A percentile compares a stretch with the other conserved stretches of the same genome.
phyloP scores from a whole-genome alignment of 129 eudicot species.

The Flaveria trinervia region DNA sequence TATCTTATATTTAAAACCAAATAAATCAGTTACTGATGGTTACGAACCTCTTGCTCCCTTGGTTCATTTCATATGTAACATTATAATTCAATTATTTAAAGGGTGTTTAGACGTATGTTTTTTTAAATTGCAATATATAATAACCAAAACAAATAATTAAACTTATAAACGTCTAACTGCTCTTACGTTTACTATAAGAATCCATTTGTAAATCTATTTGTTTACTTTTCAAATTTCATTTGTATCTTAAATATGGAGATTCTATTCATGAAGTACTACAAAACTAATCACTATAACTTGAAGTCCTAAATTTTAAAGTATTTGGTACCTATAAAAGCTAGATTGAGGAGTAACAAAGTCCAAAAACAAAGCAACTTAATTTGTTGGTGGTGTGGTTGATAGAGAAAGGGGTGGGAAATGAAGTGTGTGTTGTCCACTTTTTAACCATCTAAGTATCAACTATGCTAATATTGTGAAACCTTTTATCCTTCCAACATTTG shows the following conservation, averaged over 20 bases:
- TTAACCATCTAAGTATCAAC: conserved; percentile 31
- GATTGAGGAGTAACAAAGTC: conserved; percentile 12
- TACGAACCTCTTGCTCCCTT: too few relatives aligned
- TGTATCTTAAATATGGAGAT: not conserved
- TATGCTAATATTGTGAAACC: conserved; percentile 29
- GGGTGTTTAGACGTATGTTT: not conserved
- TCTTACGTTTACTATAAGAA: not conserved
- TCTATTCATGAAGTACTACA: not conserved
- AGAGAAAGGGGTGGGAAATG: conserved; percentile 25
- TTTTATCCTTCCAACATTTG: conserved; percentile 24
- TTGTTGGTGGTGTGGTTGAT: conserved; percentile 28
- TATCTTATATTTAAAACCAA: too few relatives aligned
- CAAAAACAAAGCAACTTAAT: conserved; percentile 35
- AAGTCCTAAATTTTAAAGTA: not conserved
- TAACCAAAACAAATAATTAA: not conserved
- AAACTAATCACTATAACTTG: not conserved
- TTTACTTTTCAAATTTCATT: not conserved
- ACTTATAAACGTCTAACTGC: not conserved
- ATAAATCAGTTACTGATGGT: too few relatives aligned
- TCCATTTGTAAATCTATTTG: not conserved
- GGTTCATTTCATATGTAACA: too few relatives aligned
- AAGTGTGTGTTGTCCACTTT: conserved; percentile 18
- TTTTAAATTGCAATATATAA: too few relatives aligned
- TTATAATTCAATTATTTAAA: too few relatives aligned
- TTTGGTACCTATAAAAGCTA: conserved; percentile 10